phyloP scores from a whole-genome alignment of 2,329 filamentous ascomycete genomes.

The Mariannaea elegans region DNA sequence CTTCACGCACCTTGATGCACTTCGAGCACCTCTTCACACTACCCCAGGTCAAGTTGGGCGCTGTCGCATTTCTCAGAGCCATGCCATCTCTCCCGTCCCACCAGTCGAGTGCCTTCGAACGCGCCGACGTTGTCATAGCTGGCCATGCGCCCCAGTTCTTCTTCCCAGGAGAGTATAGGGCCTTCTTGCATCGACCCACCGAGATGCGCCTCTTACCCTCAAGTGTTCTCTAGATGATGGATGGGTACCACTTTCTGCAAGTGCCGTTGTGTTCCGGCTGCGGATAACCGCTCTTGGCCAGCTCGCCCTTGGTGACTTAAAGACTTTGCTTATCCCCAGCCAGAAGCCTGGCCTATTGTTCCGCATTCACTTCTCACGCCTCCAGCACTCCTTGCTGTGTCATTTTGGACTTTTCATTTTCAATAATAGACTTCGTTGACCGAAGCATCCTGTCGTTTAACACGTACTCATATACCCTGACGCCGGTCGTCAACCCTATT shows the following conservation, averaged over 20 bases:
- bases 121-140: slow-evolving; percentile 28
- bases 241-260: slow-evolving; percentile 25
- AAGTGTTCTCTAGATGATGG: slow-evolving; percentile 26
- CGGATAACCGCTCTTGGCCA: slow-evolving; percentile 39
- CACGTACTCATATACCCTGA: slow-evolving; percentile 37
- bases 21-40: slow-evolving; percentile 25
- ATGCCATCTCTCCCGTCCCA: slow-evolving; percentile 28
- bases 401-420: slow-evolving; percentile 38
- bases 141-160: slow-evolving; percentile 27
- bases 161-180: slow-evolving; percentile 27
- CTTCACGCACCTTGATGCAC: slow-evolving; percentile 13
- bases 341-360: slow-evolving; percentile 42
- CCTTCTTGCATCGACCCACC: slow-evolving; percentile 37
- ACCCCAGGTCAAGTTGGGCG: slow-evolving; percentile 31
- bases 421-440: slow-evolving; percentile 52
- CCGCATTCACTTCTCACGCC: slow-evolving; percentile 48
- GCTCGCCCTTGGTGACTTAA: slow-evolving; percentile 37
- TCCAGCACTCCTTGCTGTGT: slow-evolving; percentile 40
- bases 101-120: slow-evolving; percentile 36
- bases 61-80: slow-evolving; percentile 31
- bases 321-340: slow-evolving; percentile 37
- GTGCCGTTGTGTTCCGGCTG: slow-evolving; percentile 35
- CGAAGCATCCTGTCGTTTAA: slow-evolving; percentile 54
- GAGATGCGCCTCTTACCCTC: slow-evolving; percentile 13
- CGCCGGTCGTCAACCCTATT: slow-evolving; percentile 48